Percentiles rank a stretch among this genome's conserved stretches.
These are phyloP conservation scores for Sindora glabra DNA, from an alignment of 306 rosid species.

Conservation along the genomic window DNA sequence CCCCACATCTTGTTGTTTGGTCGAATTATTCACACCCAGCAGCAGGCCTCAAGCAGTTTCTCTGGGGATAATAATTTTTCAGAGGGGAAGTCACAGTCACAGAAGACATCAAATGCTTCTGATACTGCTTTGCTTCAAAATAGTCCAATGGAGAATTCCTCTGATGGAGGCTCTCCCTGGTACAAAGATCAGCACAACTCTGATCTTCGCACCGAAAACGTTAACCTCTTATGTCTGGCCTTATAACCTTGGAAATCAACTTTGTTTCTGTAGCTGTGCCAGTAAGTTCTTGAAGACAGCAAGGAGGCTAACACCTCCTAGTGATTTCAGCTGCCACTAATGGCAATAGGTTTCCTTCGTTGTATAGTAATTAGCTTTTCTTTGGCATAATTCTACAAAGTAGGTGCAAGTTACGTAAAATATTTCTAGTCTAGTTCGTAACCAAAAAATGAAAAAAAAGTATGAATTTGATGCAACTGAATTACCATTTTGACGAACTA, in stretches of 20 bases:
- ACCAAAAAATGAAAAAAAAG: not conserved
- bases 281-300: constrained; percentile 60
- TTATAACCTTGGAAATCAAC: constrained; percentile 11
- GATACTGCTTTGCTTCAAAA: constrained; percentile 42
- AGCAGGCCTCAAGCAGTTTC: constrained; percentile 42
- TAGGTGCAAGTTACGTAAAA: constrained; percentile 45
- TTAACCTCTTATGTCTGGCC: constrained; percentile 47
- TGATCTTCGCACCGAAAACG: constrained; percentile 39
- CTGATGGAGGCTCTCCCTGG: constrained; percentile 77
- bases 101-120: constrained; percentile 47
- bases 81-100: constrained; percentile 38
- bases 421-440: constrained; percentile 25
- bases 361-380: constrained; percentile 32
- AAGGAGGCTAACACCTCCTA: constrained; percentile 35
- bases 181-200: constrained; percentile 42
- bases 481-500: constrained; percentile 14
- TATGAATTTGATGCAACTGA: constrained; percentile 1
- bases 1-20: constrained; percentile 82
- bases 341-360: constrained; percentile 20
- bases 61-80: constrained; percentile 52
- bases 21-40: constrained; percentile 54
- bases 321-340: constrained; percentile 24
- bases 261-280: constrained; percentile 21
- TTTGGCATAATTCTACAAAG: constrained; percentile 16
- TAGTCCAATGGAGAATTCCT: constrained; percentile 53